Base-by-base conservation (phyloP, 164 flowering plant species). In the Vitis rupestris region DNA sequence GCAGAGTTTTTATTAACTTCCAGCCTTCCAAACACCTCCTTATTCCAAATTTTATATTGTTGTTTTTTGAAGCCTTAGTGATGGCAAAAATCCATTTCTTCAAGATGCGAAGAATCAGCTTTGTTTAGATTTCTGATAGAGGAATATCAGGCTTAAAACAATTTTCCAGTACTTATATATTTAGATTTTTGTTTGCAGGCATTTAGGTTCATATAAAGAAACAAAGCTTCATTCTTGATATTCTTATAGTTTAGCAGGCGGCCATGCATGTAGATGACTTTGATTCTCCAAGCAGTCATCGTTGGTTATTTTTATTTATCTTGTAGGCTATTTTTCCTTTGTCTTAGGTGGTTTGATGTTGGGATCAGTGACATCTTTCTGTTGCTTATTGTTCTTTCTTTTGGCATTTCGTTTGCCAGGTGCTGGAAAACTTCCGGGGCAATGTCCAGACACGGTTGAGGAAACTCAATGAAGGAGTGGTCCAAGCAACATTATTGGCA, bases 391-490 rank as follows among this genome's bases (percentile, higher is more conserved):
- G 31, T 59, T 59, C 8, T 14, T 49, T 12, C 7, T 56, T 58
- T 71, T 69, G 59, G 61, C 52, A 10, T 61, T 7, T 75, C 11
- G 17, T 60, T 15, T 74, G 72, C 61, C 76, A 95, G 99, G 98
- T 96, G 50, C 78, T 82, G 68, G 92, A 88, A 48, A 96, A 96
- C 64, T 93, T 96, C 61, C 83, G 98, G 55, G 97, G 99, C 56
- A 96, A 96, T 80, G 99, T 96, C 37, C 99, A 91, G 76, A 91
- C 98, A 61, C 79, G 99, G 59, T 78, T 96, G 76, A 89, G 76
- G 80, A 96, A 96, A 69, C 85, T 96, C 10, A 85, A 78, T 65
- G 99, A 92, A 71, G 94, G 97, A 55, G 85, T 84, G 13, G 99
- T 93, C 31, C 87, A 88, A 73, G 99, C 97, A 65, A 96, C 98